phyloP scores from a whole-genome alignment of 176 grass and related monocot genomes.

The Avena eriantha region DNA sequence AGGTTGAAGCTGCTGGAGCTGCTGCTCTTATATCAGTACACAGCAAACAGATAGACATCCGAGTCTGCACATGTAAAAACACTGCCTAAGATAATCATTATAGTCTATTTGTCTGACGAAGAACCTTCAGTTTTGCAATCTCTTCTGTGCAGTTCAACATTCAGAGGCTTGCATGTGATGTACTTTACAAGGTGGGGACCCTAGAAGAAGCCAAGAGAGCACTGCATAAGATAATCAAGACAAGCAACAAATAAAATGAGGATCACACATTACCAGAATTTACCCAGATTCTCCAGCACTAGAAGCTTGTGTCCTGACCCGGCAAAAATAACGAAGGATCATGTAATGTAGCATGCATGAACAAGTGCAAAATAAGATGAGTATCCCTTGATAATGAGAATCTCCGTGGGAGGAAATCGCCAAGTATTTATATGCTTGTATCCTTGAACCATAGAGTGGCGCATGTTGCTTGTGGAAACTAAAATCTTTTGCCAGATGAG shows the following conservation, averaged over 20 bases:
- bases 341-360: slow-evolving; percentile 38
- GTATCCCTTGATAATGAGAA: slow-evolving; percentile 41
- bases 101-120: not conserved
- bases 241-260: slow-evolving; percentile 47
- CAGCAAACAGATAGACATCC: slow-evolving; percentile 96
- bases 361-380: slow-evolving; percentile 18
- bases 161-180: slow-evolving; percentile 77
- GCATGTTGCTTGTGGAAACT: not conserved
- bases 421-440: slow-evolving; percentile 38
- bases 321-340: not conserved
- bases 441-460: slow-evolving; percentile 7
- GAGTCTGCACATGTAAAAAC: slow-evolving; percentile 86
- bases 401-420: not conserved
- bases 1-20: slow-evolving; percentile 71
- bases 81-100: slow-evolving; percentile 6
- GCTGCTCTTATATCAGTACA: slow-evolving; percentile 93
- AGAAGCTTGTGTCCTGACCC: not conserved
- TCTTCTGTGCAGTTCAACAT: slow-evolving; percentile 73
- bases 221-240: slow-evolving; percentile 83
- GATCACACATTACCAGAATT: not conserved
- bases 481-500: not conserved
- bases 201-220: slow-evolving; percentile 96
- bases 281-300: not conserved
- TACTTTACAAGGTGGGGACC: slow-evolving; percentile 77
- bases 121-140: slow-evolving; percentile 22